Evolutionary conservation across 306 rosid genomes (phyloP).

Genomic region (Pyrus pyrifolia): DNA sequence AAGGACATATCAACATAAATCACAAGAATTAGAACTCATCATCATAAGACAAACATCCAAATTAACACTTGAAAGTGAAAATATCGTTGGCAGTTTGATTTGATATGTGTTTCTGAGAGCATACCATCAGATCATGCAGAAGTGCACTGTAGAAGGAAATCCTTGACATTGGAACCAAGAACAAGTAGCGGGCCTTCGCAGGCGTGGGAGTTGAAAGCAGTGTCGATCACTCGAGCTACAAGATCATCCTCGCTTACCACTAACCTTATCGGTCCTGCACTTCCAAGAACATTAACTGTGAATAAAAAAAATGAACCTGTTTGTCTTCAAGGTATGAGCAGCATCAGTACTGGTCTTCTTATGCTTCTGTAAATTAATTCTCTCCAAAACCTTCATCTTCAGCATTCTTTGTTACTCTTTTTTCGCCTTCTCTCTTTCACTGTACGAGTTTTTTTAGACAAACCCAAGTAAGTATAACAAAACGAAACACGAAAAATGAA

Average conservation of each 20-base stretch:
- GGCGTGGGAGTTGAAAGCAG: constrained; percentile 28
- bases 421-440: neutral
- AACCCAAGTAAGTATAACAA: neutral
- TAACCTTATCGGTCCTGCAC: constrained; percentile 30
- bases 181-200: constrained; percentile 27
- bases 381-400: constrained; percentile 10
- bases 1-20: neutral
- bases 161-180: constrained; percentile 22
- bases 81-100: neutral
- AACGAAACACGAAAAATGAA: neutral
- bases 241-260: constrained; percentile 28
- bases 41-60: neutral
- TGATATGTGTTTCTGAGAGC: neutral
- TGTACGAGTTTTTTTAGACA: neutral
- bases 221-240: constrained; percentile 19
- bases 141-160: constrained; percentile 26
- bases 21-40: neutral
- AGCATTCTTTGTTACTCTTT: neutral
- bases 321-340: neutral
- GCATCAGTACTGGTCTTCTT: constrained; percentile 13
- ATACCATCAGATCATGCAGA: constrained; percentile 29
- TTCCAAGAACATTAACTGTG: constrained; percentile 25
- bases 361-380: constrained; percentile 17
- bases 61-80: neutral
- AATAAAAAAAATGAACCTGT: constrained; percentile 15